Evolutionary conservation across 768 basidiomycete species (phyloP).

Genomic region (Trametes sanguinea): DNA sequence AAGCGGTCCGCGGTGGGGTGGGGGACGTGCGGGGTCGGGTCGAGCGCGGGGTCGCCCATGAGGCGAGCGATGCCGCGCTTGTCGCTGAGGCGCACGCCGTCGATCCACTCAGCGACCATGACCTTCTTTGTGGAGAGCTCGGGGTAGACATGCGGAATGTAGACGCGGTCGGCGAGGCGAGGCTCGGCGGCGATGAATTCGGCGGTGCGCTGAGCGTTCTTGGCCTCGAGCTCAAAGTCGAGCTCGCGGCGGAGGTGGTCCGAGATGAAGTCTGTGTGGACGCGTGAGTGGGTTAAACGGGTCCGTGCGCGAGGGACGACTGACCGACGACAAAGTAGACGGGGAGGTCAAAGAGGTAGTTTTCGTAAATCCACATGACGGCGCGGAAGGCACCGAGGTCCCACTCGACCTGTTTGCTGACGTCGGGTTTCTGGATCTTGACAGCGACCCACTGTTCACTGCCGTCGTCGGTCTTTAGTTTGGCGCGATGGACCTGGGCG

Average conservation of each 20-base stretch:
- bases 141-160: constrained; percentile 76
- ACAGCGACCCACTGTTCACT: constrained; percentile 77
- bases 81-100: constrained; percentile 73
- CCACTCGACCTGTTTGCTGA: constrained; percentile 84
- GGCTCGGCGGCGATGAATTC: constrained; percentile 71
- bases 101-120: constrained; percentile 85
- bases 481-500: constrained; percentile 88
- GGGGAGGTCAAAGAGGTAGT: constrained; percentile 84
- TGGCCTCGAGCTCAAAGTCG: constrained; percentile 78
- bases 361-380: constrained; percentile 80
- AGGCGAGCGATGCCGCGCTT: constrained; percentile 54
- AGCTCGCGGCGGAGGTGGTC: constrained; percentile 83
- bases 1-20: constrained; percentile 10
- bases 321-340: constrained; percentile 76
- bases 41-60: constrained; percentile 51
- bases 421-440: constrained; percentile 90
- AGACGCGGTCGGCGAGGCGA: constrained; percentile 64
- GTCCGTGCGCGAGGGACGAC: no score
- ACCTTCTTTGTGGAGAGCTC: constrained; percentile 75
- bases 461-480: constrained; percentile 41
- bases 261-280: constrained; percentile 63
- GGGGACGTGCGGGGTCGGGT: constrained; percentile 2
- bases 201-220: constrained; percentile 73
- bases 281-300: neutral
- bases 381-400: constrained; percentile 70